These are phyloP conservation scores for Brasenia schreberi DNA, from an alignment of 164 flowering plant genomes.

Conservation along the genomic window DNA sequence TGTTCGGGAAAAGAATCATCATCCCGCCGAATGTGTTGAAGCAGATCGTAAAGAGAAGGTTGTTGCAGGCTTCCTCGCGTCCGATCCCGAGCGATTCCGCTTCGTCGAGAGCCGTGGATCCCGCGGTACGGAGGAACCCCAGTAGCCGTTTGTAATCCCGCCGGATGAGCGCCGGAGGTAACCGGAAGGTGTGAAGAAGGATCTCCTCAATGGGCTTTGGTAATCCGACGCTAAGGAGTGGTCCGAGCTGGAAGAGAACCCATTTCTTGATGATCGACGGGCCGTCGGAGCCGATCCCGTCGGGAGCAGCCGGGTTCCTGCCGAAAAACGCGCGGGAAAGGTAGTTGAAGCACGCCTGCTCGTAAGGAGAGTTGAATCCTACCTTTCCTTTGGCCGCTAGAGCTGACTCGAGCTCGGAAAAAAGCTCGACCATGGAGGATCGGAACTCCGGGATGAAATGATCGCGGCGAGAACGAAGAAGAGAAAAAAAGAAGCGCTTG, in stretches of 20 bases:
- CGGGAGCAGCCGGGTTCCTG: conserved; percentile 29
- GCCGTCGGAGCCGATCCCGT: conserved; percentile 36
- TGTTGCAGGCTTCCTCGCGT: conserved; percentile 40
- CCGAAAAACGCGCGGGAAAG: conserved; percentile 37
- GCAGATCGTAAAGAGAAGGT: conserved; percentile 24
- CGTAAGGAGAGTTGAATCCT: conserved; percentile 27
- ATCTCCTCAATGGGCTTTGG: conserved; percentile 45
- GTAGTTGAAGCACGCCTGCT: conserved; percentile 55
- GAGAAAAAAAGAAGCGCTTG: conserved; percentile 44
- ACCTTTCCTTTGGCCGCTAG: conserved; percentile 42
- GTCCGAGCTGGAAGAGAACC: conserved; percentile 52
- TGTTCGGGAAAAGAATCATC: conserved; percentile 19
- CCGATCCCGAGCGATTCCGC: conserved; percentile 26
- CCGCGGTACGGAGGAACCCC: conserved; percentile 37
- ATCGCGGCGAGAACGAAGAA: conserved; percentile 36
- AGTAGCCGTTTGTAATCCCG: conserved; percentile 47
- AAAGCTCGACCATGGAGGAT: conserved; percentile 22
- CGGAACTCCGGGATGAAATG: conserved; percentile 58
- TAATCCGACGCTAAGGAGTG: conserved; percentile 49
- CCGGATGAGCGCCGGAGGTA: conserved; percentile 47
- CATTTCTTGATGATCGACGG: conserved; percentile 43
- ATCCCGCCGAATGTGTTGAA: conserved; percentile 40
- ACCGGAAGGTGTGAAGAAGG: conserved; percentile 37
- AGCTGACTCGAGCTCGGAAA: conserved; percentile 36
- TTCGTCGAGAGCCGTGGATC: conserved; percentile 16